Percentiles rank a stretch among this genome's conserved stretches.
Conservation (phyloP, 768 basidiomycete genomes). For the Leccinum subgranulosum region DNA sequence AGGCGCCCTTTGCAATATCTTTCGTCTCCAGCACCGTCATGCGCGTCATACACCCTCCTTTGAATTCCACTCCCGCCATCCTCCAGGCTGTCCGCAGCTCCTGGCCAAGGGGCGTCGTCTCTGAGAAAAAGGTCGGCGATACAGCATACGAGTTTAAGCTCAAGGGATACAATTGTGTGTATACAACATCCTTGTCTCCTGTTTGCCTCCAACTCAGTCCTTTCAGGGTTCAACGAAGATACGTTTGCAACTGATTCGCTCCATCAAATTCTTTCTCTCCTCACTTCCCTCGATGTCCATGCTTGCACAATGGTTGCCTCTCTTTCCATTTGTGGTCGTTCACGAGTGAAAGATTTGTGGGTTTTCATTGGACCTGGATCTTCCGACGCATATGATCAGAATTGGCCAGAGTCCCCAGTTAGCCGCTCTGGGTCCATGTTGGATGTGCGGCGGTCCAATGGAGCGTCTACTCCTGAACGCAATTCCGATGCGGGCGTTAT, state of each 20-base stretch:
- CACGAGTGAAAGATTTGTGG: slow-evolving; percentile 76
- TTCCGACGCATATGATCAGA: slow-evolving; percentile 26
- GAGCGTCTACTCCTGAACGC: slow-evolving; percentile 31
- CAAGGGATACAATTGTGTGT: slow-evolving; percentile 75
- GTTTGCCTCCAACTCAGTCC: slow-evolving; percentile 17
- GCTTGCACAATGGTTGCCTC: slow-evolving; percentile 69
- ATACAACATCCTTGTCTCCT: slow-evolving; percentile 9
- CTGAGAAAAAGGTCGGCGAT: slow-evolving; percentile 72
- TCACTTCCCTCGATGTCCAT: slow-evolving; percentile 64
- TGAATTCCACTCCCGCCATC: slow-evolving; percentile 74
- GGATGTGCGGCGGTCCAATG: slow-evolving; percentile 36
- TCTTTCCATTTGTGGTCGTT: slow-evolving; percentile 66
- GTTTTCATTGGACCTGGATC: slow-evolving; percentile 61
- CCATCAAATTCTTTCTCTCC: slow-evolving; percentile 63
- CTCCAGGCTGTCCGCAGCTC: slow-evolving; percentile 73
- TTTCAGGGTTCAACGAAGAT: slow-evolving; percentile 74
- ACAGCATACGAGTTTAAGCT: slow-evolving; percentile 77
- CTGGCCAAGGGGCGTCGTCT: slow-evolving; percentile 78
- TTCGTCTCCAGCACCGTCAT: slow-evolving; percentile 65
- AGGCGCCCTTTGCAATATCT: slow-evolving; percentile 66
- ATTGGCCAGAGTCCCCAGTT: slow-evolving; percentile 33
- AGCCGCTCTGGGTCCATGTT: slow-evolving; percentile 35
- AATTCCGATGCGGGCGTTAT: slow-evolving; percentile 23
- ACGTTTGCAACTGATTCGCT: slow-evolving; percentile 73
- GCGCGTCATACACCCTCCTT: slow-evolving; percentile 74